Base-by-base conservation (phyloP, 2,329 filamentous ascomycete species). In the Neofusicoccum parvum region DNA sequence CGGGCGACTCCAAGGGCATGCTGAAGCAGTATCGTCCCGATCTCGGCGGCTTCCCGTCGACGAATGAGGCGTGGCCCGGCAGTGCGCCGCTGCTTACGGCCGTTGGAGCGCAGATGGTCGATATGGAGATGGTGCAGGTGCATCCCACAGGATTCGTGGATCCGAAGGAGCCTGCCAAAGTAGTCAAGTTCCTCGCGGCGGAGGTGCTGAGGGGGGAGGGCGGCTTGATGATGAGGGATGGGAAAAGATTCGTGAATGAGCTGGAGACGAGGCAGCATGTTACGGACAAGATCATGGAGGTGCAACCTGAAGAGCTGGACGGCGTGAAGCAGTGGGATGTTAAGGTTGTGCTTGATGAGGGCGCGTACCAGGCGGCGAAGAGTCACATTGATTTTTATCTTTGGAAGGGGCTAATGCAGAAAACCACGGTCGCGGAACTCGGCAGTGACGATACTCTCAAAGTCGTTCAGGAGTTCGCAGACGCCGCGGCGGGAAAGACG, bases 101-200 rank as follows among this genome's bases (percentile, higher is more conserved):
- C 2, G 60, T 79, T 0, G 81, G 81, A 0, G 81, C 80, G 0
- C 73, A 76, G 41, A 62, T 82, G 12, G 65, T 81, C 1, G 81
- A 83, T 67, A 83, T 83, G 81, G 77, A 81, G 0, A 70, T 75
- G 17, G 86, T 90, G 2, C 88, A 90, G 73, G 81, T 90, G 4
- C 88, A 90, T 68, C 87, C 88, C 2, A 89, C 87, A 0, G 86
- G 86, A 0, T 90, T 90, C 70, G 78, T 90, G 5, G 86, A 89
- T 68, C 82, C 83, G 0, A 77, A 79, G 1, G 79, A 81, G 37
- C 75, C 79, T 0, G 69, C 68, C 0, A 79, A 81, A 0, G 74
- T 75, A 39, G 81, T 87, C 54, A 90, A 90, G 74, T 86, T 90
- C 69, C 81, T 90, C 3, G 87, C 87, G 0, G 87, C 87, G 0